Evolutionary conservation across 768 basidiomycete species (phyloP).

Genomic region (Lyophyllum atratum): DNA sequence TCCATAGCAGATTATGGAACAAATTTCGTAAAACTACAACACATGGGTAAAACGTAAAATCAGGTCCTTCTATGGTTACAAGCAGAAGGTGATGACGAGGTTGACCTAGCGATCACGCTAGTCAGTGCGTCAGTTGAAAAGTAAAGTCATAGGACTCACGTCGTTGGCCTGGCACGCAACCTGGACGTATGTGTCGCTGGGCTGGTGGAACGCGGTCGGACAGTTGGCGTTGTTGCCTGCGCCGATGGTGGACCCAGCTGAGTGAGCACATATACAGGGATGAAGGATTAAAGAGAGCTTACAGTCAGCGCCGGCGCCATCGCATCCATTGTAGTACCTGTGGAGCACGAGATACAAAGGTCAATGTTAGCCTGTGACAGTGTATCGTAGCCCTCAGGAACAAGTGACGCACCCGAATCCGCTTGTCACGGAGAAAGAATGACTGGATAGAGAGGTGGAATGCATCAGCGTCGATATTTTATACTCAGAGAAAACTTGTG

Average conservation of each 20-base stretch:
- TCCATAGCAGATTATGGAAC: too few species aligned
- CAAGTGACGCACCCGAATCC: slow-evolving; percentile 36
- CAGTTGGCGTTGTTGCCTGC: slow-evolving; percentile 38
- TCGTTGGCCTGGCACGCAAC: slow-evolving; percentile 24
- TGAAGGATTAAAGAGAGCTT: slow-evolving; percentile 10
- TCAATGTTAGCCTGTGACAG: background rate
- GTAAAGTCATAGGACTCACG: too few species aligned
- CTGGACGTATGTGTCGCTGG: slow-evolving; percentile 38
- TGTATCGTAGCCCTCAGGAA: background rate
- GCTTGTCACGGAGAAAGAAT: slow-evolving; percentile 39
- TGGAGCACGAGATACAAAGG: background rate
- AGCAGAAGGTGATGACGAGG: too few species aligned
- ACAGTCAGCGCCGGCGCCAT: slow-evolving; percentile 46
- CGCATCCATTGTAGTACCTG: slow-evolving; percentile 45
- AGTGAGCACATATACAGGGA: background rate
- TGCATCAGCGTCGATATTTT: background rate
- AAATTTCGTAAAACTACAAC: too few species aligned
- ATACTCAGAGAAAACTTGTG: too few species aligned
- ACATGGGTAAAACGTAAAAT: too few species aligned
- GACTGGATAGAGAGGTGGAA: slow-evolving; percentile 26
- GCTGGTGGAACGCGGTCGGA: slow-evolving; percentile 35
- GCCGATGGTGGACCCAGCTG: background rate
- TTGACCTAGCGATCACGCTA: too few species aligned
- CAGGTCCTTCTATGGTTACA: too few species aligned
- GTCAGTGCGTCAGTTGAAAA: too few species aligned